Evolutionary conservation across 192 early-diverging fungal genomes (phyloP), one percentile per base, ranked within the genome.

Genomic region (Coemansia sp.): DNA sequence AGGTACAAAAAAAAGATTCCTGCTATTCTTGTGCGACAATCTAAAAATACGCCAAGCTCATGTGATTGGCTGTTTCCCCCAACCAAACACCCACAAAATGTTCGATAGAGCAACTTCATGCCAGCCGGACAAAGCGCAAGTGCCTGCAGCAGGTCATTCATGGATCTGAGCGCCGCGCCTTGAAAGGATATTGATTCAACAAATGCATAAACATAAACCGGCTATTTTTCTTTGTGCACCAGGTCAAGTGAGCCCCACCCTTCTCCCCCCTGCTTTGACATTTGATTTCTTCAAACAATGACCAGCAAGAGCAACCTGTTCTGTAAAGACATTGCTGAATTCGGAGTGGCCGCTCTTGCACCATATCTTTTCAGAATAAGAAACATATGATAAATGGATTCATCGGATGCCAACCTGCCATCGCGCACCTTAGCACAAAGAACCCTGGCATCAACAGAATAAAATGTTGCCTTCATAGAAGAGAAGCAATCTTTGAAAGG

Each of bases 11-110:
- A 49, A 20, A 53, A 9, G 21, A 53, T 53, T 53, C 11, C 11
- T 23, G 51, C 14, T 26, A 53, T 26, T 26, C 24, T 12, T 26
- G 51, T 26, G 23, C 24, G 36, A 15, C 36, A n/a, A 21, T 68
- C 67, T 69, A 69, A 69, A 69, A 63, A 69, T 69, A 69, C 16
- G 38, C 20, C 30, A 23, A 6, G 20, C 26, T 44, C 68, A 69
- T 62, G 60, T 69, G 68, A 69, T 69, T 69, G 68, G 68, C 36
- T 57, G 57, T 35, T 53, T 9, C 24, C 51, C 51, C 51, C 6
- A 53, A 23, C 51, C 30, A 30, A 30, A 30, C 30, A 30, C 30
- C 30, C 30, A 30, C 30, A 30, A 30, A 30, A 30, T 30, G 30
- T 30, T 26, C 51, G 8, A 53, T 26, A 53, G 16, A 53, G 12